phyloP scores from a whole-genome alignment of 441 rosid species.

The Viola pubescens region DNA sequence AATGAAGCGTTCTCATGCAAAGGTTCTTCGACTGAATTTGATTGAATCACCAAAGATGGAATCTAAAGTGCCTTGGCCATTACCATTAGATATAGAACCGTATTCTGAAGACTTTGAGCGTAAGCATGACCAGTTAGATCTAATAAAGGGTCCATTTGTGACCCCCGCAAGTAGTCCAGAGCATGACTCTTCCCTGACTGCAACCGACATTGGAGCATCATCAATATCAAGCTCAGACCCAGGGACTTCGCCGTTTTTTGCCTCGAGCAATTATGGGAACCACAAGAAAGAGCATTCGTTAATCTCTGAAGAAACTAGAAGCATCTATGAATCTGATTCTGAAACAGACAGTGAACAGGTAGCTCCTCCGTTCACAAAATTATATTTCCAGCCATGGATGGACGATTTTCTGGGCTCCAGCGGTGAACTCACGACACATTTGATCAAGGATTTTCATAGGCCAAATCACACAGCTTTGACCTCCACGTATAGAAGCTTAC shows the following conservation, averaged over 20 bases:
- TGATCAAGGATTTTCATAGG: slow-evolving; percentile 38
- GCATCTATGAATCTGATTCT: slow-evolving; percentile 51
- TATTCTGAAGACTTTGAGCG: slow-evolving; percentile 30
- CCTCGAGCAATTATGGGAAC: slow-evolving; percentile 43
- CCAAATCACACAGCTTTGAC: slow-evolving; percentile 31
- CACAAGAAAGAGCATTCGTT: slow-evolving; percentile 50
- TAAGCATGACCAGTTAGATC: slow-evolving; percentile 29
- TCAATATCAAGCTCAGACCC: slow-evolving; percentile 89
- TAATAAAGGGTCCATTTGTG: slow-evolving; percentile 59
- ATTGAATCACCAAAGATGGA: slow-evolving; percentile 48
- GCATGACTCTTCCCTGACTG: slow-evolving; percentile 63
- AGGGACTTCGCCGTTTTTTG: slow-evolving; percentile 70
- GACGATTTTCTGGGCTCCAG: slow-evolving; percentile 42
- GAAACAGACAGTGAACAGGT: slow-evolving; percentile 58
- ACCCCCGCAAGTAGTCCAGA: slow-evolving; percentile 97
- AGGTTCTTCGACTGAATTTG: slow-evolving; percentile 85
- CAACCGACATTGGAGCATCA: slow-evolving; percentile 79
- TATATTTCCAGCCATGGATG: slow-evolving; percentile 65
- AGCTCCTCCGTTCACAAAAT: slow-evolving; percentile 43
- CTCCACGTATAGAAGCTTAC: slow-evolving; percentile 38
- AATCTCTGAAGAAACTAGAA: slow-evolving; percentile 40
- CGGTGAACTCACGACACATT: slow-evolving; percentile 33
- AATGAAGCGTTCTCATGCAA: slow-evolving; percentile 69
- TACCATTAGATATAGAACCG: slow-evolving; percentile 35
- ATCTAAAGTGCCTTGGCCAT: slow-evolving; percentile 25